Evolutionary conservation across 768 basidiomycete species (phyloP).

Genomic region (Russula sp.): DNA sequence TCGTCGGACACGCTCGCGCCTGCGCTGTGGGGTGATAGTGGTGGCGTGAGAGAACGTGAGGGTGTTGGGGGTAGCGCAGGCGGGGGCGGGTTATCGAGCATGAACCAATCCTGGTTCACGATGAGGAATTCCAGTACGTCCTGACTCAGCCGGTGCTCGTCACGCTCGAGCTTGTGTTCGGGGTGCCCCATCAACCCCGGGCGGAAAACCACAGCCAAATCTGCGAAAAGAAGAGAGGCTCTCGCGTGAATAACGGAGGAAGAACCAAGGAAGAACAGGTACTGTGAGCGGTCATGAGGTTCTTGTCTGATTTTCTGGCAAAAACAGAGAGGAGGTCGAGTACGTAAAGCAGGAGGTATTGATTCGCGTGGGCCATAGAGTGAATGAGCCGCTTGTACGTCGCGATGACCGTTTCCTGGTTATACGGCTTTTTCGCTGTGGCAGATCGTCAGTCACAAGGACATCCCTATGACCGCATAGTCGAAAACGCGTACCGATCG

Average conservation of each 20-base stretch:
- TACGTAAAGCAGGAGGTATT: constrained; percentile 95
- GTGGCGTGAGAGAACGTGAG: constrained; percentile 18
- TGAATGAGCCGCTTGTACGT: constrained; percentile 83
- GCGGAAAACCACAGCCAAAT: constrained; percentile 95
- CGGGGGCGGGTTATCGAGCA: constrained; percentile 79
- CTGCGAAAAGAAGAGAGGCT: constrained; percentile 33
- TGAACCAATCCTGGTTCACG: constrained; percentile 93
- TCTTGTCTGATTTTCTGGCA: constrained; percentile 83
- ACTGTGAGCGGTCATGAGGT: constrained; percentile 96
- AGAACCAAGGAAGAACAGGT: constrained; percentile 31
- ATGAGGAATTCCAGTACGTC: constrained; percentile 92
- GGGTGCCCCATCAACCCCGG: constrained; percentile 92
- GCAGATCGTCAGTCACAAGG: constrained; percentile 17
- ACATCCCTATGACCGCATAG: background rate
- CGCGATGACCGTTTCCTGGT: constrained; percentile 65
- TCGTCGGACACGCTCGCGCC: constrained; percentile 31
- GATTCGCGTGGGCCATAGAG: constrained; percentile 80
- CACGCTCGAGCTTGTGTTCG: constrained; percentile 75
- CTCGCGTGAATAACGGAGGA: background rate
- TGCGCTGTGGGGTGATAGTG: constrained; percentile 17
- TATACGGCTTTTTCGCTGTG: constrained; percentile 59
- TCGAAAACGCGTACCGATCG: constrained; percentile 47
- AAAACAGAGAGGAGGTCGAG: constrained; percentile 95
- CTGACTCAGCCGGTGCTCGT: constrained; percentile 84
- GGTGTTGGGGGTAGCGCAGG: constrained; percentile 31